Evolutionary conservation across 1,139 yeast genomes (phyloP).

Genomic region (Taphrina sp.): DNA sequence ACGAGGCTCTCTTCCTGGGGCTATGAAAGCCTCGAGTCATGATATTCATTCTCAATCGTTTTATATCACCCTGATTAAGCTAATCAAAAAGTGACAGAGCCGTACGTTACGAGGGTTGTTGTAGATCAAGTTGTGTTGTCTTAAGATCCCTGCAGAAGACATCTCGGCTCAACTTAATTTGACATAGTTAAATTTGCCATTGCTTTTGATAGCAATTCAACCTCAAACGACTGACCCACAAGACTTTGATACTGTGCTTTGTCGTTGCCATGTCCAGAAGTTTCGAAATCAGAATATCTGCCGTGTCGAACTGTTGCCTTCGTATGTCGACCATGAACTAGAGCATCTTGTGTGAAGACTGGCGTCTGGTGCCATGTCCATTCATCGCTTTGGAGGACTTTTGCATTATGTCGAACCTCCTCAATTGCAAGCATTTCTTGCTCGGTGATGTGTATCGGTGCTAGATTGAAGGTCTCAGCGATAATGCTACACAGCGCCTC

Average conservation of each 20-base stretch:
- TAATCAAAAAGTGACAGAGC: too few relatives aligned
- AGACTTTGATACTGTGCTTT: too few relatives aligned
- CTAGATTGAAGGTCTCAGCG: conserved; percentile 50
- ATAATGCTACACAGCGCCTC: conserved; percentile 55
- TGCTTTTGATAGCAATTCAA: neutral
- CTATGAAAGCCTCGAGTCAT: too few relatives aligned
- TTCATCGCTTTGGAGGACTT: conserved; percentile 53
- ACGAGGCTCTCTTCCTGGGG: too few relatives aligned
- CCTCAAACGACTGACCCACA: neutral
- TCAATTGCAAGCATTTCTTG: conserved; percentile 12
- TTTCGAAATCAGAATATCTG: neutral
- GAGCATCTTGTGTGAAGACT: conserved; percentile 51
- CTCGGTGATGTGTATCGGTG: conserved; percentile 40
- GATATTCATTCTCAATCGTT: too few relatives aligned
- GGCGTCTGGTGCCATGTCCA: conserved; percentile 79
- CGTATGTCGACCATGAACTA: neutral
- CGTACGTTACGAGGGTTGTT: too few relatives aligned
- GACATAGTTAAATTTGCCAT: too few relatives aligned
- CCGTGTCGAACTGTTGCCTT: conserved; percentile 7
- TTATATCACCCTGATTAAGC: too few relatives aligned
- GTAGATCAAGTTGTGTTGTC: too few relatives aligned
- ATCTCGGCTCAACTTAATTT: too few relatives aligned
- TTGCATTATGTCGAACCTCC: conserved; percentile 5
- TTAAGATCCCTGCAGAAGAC: too few relatives aligned
- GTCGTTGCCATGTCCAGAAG: neutral